phyloP scores from a whole-genome alignment of 1,284 basidiomycete species.

The Anthracocystis panici-leucophaei region DNA sequence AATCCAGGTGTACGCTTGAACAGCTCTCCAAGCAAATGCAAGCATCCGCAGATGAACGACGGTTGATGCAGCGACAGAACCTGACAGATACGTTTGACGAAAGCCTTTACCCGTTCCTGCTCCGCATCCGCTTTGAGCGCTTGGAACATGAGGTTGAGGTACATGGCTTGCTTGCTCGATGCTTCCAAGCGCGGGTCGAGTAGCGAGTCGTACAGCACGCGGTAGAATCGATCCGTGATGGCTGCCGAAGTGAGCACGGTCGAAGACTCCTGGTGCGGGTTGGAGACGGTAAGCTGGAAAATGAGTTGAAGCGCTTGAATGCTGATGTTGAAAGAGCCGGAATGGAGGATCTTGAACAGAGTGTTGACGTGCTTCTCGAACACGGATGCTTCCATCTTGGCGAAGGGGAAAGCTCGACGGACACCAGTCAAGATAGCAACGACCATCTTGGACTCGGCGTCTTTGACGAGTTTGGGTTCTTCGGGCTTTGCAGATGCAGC shows the following conservation, averaged over 20 bases:
- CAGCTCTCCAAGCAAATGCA: slow-evolving; percentile 76
- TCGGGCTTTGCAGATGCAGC: slow-evolving; percentile 25
- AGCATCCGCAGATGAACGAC: slow-evolving; percentile 89
- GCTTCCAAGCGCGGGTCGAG: slow-evolving; percentile 83
- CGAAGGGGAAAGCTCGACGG: slow-evolving; percentile 93
- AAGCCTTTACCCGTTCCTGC: slow-evolving; percentile 79
- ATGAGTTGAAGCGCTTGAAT: slow-evolving; percentile 94
- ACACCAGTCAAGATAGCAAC: slow-evolving; percentile 94
- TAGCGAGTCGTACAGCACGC: slow-evolving; percentile 88
- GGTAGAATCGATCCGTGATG: slow-evolving; percentile 80
- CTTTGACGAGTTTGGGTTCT: slow-evolving; percentile 71
- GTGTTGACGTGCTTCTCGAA: slow-evolving; percentile 91
- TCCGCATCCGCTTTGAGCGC: slow-evolving; percentile 84
- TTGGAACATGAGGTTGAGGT: slow-evolving; percentile 94
- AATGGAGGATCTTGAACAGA: slow-evolving; percentile 94
- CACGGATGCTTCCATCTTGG: slow-evolving; percentile 77
- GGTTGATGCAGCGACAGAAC: slow-evolving; percentile 81
- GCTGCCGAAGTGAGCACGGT: slow-evolving; percentile 57
- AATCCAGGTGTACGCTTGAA: slow-evolving; percentile 81
- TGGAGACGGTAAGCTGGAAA: slow-evolving; percentile 77
- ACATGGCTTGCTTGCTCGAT: slow-evolving; percentile 96
- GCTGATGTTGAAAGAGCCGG: slow-evolving; percentile 90
- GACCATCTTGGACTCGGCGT: slow-evolving; percentile 80
- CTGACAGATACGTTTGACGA: slow-evolving; percentile 89
- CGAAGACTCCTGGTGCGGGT: slow-evolving; percentile 34